Conservation (phyloP, 495 filamentous ascomycete genomes). For the Entonaema liquescens region DNA sequence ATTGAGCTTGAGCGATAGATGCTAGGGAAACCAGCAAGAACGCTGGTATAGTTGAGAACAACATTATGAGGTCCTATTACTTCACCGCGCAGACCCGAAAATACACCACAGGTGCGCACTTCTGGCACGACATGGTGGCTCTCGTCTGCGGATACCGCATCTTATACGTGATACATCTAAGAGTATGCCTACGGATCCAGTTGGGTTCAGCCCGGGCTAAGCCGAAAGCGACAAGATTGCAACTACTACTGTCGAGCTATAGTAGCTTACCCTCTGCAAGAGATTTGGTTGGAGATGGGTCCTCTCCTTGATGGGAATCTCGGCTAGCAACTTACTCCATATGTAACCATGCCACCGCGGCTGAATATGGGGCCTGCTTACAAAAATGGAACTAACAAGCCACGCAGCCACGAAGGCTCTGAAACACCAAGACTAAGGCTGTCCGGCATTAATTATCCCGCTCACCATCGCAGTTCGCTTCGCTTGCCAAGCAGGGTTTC, state of each 20-base stretch:
- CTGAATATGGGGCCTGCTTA: constrained; percentile 8
- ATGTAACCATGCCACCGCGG: background rate
- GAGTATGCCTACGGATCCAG: constrained; percentile 7
- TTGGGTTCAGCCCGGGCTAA: background rate
- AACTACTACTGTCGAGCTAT: constrained; percentile 5
- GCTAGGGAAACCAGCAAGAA: constrained; percentile 20
- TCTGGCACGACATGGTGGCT: constrained; percentile 3
- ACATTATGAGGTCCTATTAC: constrained; percentile 9
- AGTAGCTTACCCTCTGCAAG: constrained; percentile 8
- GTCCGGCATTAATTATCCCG: background rate
- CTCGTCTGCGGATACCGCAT: constrained; percentile 12
- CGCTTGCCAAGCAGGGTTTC: background rate
- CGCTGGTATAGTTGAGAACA: constrained; percentile 15
- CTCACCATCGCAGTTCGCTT: constrained; percentile 4
- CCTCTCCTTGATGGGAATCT: background rate
- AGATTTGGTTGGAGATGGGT: background rate
- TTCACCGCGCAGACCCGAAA: background rate
- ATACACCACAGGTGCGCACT: background rate
- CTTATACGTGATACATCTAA: constrained; percentile 24
- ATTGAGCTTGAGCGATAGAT: constrained; percentile 32
- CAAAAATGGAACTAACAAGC: constrained; percentile 11
- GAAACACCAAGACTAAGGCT: constrained; percentile 12
- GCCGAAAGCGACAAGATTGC: background rate
- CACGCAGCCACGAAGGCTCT: constrained; percentile 5
- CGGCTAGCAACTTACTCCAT: background rate